Evolutionary conservation across 352 stramenopile genomes (phyloP).

Genomic region (Pythium grandisporangium): DNA sequence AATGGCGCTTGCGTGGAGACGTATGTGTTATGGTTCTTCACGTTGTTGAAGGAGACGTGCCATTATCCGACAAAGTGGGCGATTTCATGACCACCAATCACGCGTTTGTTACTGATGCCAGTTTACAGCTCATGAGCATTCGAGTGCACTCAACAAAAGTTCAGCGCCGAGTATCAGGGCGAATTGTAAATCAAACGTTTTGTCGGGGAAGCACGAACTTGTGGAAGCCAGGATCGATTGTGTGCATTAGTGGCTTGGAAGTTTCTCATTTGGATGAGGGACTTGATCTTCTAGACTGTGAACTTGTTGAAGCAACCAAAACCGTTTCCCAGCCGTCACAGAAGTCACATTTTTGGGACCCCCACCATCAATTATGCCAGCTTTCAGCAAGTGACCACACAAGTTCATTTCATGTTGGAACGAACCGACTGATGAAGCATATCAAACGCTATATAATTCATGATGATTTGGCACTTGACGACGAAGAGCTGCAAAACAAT

Average conservation of each 20-base stretch:
- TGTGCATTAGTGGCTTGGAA: conserved; percentile 48
- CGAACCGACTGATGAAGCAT: conserved; percentile 39
- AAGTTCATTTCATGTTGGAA: too few species aligned
- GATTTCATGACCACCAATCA: conserved; percentile 17
- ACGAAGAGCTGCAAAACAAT: conserved; percentile 7
- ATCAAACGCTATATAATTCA: conserved; percentile 33
- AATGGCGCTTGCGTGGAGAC: conserved; percentile 6
- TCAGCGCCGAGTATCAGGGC: neutral
- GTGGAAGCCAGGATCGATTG: conserved; percentile 40
- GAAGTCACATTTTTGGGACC: conserved; percentile 37
- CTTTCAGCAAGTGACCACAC: too few species aligned
- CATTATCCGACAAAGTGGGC: neutral
- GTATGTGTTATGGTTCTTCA: conserved; percentile 11
- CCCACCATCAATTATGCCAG: too few species aligned
- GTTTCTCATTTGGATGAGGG: conserved; percentile 57
- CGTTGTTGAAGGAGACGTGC: conserved; percentile 1
- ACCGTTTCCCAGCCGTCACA: conserved; percentile 47
- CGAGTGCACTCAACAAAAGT: conserved; percentile 15
- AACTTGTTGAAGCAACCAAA: conserved; percentile 41
- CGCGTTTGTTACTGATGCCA: conserved; percentile 49
- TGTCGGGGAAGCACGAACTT: conserved; percentile 30
- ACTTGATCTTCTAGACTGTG: conserved; percentile 41
- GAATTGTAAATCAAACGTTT: conserved; percentile 12
- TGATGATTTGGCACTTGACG: conserved; percentile 28
- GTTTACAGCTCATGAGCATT: conserved; percentile 43